Base-by-base conservation (phyloP, 2,329 filamentous ascomycete species). In the Penicillium frequentans region DNA sequence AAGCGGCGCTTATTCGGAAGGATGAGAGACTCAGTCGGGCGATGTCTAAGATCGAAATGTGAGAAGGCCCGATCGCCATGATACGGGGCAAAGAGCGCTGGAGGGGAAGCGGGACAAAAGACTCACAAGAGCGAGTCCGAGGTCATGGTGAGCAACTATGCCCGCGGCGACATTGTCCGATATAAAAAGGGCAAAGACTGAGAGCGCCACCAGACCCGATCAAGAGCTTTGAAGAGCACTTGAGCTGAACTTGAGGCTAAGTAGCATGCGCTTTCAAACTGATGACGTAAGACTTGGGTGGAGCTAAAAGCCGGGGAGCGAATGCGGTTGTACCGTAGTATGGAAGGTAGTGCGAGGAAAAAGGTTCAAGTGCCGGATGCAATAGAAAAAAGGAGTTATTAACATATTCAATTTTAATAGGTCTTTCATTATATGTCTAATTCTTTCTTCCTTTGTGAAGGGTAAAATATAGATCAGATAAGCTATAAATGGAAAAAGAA, bases 11-110 rank as follows among this genome's bases (percentile, higher is more conserved):
- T 82, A 49, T 76, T 79, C 57, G 80, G 78, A 52, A 85, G 81
- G 61, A 91, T 82, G 60, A 91, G 79, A 67, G 80, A 78, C 63
- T 90, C 85, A 61, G 87, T 90, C 57, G 86, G 84, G 75, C 84
- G 83, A 72, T 83, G 82, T 70, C 88, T 90, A 68, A 52, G 52
- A 56, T 54, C 63, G 52, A 26, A 52, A 26, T 39, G 46, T 55
- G 27, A 61, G 48, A 55, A 52, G 31, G 24, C 35, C 42, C 33
- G 43, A 48, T 56, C 49, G 49, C 48, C 37, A 33, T 50, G 33
- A 50, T 26, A 37, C 33, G 37, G 49, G 26, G 46, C 35, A 44
- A 44, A 54, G 55, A 56, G 46, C 37, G 59, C 53, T 45, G 56
- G 27, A 57, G 47, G 24, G 29, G 26, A 24, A 19, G 23, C 23